Base-by-base conservation (phyloP, 129 eudicot genomes). In the Calendula officinalis region DNA sequence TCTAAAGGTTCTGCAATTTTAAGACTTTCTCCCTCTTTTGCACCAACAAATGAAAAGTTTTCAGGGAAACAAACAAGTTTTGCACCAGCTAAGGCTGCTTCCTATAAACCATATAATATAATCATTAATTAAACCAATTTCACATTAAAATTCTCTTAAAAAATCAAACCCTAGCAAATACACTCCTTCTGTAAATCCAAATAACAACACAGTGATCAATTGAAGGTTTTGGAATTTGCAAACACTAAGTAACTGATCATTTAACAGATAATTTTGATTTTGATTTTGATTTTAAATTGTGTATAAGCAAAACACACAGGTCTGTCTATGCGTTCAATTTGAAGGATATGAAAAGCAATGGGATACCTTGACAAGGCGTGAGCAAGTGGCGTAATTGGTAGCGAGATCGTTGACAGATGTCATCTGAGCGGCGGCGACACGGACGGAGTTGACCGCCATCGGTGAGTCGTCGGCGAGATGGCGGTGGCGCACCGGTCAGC, bases 371-470 rank as follows among this genome's bases (percentile, higher is more conserved):
- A 80, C 89, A 59, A 90, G 97, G 76, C 89, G 95, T 57, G 89
- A 73, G 75, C 97, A 90, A 42, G 92, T 90, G 80, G 92, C 63
- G 43, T 36, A 57, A 37, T 57, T 57, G 11, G 63, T 13, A 60
- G 92, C 86, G 50, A 90, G 83, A 64, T 90, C 95, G 60, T 86
- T 90, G 79, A 84, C 70, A 33, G 95, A 86, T 68, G 95, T 90
- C 97, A 90, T 90, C 85, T 86, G 97, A 63, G 86, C 97, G 64
- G 95, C 95, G 77, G 95, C 97, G 45, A 90, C 69, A 51, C 97
- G 87, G 46, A 80, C 74, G 39, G 88, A 77, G 67, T 62, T 83
- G 65, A 84, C 84, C 89, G 84, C 84, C 77, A 77, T 74, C 70
- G 82, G 75, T 47, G 67, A 62, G 60, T 12, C 62, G 77, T 48